Conservation (phyloP, 192 early-diverging fungal species). For the Endogone sp. region DNA sequence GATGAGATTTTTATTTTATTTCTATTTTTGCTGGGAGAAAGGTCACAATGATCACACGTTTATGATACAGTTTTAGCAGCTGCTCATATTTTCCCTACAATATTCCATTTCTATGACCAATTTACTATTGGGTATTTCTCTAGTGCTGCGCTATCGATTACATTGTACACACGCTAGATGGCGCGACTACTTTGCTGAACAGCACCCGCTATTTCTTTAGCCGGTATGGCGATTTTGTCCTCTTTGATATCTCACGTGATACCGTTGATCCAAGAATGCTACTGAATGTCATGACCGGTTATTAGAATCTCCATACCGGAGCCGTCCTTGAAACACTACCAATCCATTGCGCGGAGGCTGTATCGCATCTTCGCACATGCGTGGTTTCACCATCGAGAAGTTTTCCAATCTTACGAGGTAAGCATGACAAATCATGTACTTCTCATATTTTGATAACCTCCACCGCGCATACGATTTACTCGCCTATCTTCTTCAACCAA, state of each 20-base stretch:
- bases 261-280: background rate
- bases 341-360: conserved; percentile 83
- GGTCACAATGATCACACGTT: background rate
- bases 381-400: conserved; percentile 87
- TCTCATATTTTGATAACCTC: background rate
- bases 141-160: conserved; percentile 92
- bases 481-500: too few species aligned
- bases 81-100: background rate
- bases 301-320: conserved; percentile 55
- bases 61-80: background rate
- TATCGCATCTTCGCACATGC: conserved; percentile 98
- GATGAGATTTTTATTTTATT: background rate
- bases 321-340: conserved; percentile 80
- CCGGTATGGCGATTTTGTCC: conserved; percentile 37
- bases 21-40: too few species aligned
- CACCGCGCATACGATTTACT: too few species aligned
- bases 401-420: conserved; percentile 86
- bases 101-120: conserved; percentile 2
- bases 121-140: background rate
- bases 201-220: conserved; percentile 73
- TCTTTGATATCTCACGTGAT: background rate
- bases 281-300: conserved; percentile 9
- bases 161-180: conserved; percentile 89
- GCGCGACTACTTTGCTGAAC: conserved; percentile 77
- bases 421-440: background rate